Percentiles rank a stretch among this genome's conserved stretches.
Conservation (phyloP, 129 eudicot species). For the Logfia minima region DNA sequence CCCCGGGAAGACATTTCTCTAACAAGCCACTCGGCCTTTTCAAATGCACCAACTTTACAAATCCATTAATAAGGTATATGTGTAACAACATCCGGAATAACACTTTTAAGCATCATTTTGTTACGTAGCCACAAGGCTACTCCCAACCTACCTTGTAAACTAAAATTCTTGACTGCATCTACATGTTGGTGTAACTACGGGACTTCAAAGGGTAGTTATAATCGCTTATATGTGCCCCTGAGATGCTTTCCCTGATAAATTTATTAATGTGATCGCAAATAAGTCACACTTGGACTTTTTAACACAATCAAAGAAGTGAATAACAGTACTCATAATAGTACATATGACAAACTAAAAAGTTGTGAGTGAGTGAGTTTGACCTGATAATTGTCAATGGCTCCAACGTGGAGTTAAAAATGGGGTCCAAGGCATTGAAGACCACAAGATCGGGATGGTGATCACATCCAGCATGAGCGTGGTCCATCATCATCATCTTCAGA, state of each 20-base stretch:
- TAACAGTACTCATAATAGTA: no score
- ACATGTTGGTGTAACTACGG: conserved; percentile 34
- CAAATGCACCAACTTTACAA: conserved; percentile 55
- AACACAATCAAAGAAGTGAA: neutral
- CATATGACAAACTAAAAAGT: neutral
- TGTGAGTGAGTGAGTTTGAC: conserved; percentile 27
- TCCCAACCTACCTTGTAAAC: conserved; percentile 63
- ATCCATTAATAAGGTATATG: conserved; percentile 71
- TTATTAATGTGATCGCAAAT: neutral
- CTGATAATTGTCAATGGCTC: conserved; percentile 68
- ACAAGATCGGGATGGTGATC: conserved; percentile 38
- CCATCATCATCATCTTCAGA: conserved; percentile 13
- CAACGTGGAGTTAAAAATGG: conserved; percentile 57
- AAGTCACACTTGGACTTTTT: neutral
- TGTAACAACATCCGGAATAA: conserved; percentile 57
- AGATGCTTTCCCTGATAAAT: conserved; percentile 60
- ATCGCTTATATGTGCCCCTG: conserved; percentile 35
- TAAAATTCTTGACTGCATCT: conserved; percentile 50
- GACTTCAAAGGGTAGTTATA: conserved; percentile 26
- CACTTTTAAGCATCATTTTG: conserved; percentile 49
- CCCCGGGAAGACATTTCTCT: conserved; percentile 56
- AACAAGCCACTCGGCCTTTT: conserved; percentile 72
- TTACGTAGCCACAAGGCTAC: conserved; percentile 55
- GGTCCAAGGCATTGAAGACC: conserved; percentile 60
- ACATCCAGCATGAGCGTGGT: conserved; percentile 4